Conservation (phyloP, 441 rosid genomes). For the Populus hybrid region DNA sequence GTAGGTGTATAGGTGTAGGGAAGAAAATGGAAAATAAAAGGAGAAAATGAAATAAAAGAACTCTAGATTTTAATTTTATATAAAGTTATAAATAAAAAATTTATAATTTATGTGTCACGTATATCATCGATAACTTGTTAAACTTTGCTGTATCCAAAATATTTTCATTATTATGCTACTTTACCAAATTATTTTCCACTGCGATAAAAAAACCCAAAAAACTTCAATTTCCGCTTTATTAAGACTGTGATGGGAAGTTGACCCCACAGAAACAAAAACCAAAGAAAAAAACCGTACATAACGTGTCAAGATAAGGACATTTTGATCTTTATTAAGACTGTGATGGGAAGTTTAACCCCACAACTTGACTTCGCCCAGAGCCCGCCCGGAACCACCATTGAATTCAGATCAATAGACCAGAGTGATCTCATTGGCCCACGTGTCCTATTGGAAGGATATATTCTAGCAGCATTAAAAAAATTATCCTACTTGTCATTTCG, state of each 20-base stretch:
- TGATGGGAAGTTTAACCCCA: conserved; percentile 17
- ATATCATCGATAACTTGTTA: too few species aligned
- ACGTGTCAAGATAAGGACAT: conserved; percentile 30
- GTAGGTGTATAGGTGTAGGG: too few species aligned
- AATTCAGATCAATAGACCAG: background rate
- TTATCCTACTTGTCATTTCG: too few species aligned
- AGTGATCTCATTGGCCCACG: conserved; percentile 22
- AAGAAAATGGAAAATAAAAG: too few species aligned
- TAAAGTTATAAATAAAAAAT: too few species aligned
- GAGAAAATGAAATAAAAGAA: too few species aligned
- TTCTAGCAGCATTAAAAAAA: background rate
- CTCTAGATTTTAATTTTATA: too few species aligned
- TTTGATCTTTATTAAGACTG: background rate
- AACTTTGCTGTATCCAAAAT: too few species aligned
- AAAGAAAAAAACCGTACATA: background rate
- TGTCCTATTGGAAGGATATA: conserved; percentile 15
- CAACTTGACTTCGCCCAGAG: background rate
- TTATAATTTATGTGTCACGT: too few species aligned
- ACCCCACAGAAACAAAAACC: background rate
- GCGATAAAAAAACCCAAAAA: background rate
- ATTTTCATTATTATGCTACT: too few species aligned
- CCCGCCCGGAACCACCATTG: background rate
- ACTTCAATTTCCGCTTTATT: background rate
- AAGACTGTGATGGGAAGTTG: background rate
- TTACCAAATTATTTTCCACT: background rate